Percentiles rank a stretch among this genome's conserved stretches.
Evolutionary conservation across 345 rosid species (phyloP).

Genomic region (Euphorbia lathyris): DNA sequence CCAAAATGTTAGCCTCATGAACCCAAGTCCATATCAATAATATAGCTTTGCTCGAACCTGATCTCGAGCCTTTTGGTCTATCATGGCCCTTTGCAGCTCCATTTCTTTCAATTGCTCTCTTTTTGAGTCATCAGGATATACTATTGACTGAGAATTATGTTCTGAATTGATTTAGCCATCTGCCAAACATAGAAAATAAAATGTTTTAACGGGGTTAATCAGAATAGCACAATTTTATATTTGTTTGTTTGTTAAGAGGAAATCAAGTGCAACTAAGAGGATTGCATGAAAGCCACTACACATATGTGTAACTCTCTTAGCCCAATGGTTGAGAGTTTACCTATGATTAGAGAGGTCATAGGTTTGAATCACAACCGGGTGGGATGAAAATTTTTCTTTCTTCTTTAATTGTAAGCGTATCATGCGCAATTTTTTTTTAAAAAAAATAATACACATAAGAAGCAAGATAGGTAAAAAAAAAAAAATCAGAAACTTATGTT

Average conservation of each 20-base stretch:
- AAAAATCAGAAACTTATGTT: too few species aligned
- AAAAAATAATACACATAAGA: too few species aligned
- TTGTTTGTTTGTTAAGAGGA: neutral
- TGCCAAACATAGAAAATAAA: slow-evolving; percentile 15
- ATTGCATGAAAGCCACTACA: slow-evolving; percentile 7
- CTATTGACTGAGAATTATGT: slow-evolving; percentile 37
- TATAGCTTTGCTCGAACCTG: slow-evolving; percentile 19
- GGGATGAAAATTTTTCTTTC: too few species aligned
- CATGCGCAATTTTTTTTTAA: too few species aligned
- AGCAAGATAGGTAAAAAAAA: too few species aligned
- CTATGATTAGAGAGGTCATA: too few species aligned
- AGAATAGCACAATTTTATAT: neutral
- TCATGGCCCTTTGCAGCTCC: slow-evolving; percentile 19
- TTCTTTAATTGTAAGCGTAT: too few species aligned
- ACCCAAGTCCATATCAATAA: slow-evolving; percentile 29
- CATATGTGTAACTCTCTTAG: too few species aligned
- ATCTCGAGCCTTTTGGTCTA: slow-evolving; percentile 21
- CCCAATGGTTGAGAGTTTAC: too few species aligned
- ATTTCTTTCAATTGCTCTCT: slow-evolving; percentile 15
- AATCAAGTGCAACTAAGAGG: neutral
- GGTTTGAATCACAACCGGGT: too few species aligned
- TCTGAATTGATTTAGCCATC: slow-evolving; percentile 62
- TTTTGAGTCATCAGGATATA: slow-evolving; percentile 55
- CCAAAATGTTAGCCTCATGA: slow-evolving; percentile 36
- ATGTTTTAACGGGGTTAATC: neutral